Conservation (phyloP, 2,329 filamentous ascomycete species). For the Thielaviopsis ethacetica region DNA sequence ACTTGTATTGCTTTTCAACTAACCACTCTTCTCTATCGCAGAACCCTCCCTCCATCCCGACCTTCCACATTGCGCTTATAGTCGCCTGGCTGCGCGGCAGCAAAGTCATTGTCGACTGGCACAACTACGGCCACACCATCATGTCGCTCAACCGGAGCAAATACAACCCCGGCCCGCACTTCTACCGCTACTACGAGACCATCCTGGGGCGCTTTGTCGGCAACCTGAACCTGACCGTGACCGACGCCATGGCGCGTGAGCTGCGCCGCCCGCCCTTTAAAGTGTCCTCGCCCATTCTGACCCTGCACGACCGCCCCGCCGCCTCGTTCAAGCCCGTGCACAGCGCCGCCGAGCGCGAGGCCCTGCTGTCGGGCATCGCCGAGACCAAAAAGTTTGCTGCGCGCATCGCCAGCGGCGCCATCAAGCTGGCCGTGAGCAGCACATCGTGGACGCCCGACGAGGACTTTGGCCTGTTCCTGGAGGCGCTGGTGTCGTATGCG, state of each 20-base stretch:
- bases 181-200: constrained; percentile 66
- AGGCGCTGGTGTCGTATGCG: constrained; percentile 65
- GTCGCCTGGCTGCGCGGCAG: constrained; percentile 65
- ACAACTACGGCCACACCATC: constrained; percentile 96
- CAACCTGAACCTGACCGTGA: constrained; percentile 69
- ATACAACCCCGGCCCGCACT: constrained; percentile 55
- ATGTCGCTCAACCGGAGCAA: constrained; percentile 45
- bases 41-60: constrained; percentile 92
- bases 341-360: constrained; percentile 26
- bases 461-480: constrained; percentile 77
- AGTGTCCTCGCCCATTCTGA: constrained; percentile 47
- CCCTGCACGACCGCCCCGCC: constrained; percentile 77
- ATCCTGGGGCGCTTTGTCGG: constrained; percentile 50
- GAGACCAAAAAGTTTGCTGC: constrained; percentile 45
- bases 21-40: constrained; percentile 23
- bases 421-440: constrained; percentile 68
- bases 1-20: constrained; percentile 9
- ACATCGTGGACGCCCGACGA: constrained; percentile 97
- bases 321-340: constrained; percentile 60
- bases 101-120: constrained; percentile 84
- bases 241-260: constrained; percentile 68
- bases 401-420: constrained; percentile 39
- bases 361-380: constrained; percentile 48
- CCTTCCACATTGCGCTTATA: constrained; percentile 57
- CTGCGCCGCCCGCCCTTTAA: constrained; percentile 47